Base-by-base conservation (phyloP, 2,329 filamentous ascomycete species). In the Aureobasidium sp. region DNA sequence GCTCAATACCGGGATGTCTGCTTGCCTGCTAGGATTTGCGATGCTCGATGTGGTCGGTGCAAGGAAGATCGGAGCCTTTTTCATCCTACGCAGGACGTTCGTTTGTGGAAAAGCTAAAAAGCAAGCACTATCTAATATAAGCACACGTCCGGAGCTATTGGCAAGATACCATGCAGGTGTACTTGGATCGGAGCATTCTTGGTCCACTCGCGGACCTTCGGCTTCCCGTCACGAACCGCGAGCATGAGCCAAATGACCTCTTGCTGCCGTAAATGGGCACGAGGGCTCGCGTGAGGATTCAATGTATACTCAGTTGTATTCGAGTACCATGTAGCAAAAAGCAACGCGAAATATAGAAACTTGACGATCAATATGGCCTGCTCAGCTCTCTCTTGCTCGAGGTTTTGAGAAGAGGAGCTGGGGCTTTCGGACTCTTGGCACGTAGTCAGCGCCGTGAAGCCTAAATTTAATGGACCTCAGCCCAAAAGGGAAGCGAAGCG, bases 91-190 rank as follows among this genome's bases (percentile, higher is more conserved):
- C 20, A 20, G 20, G 24, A 47, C 20, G 27, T 20, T 50, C 47
- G 13, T 29, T 13, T 39, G 39, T 20, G 13, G 39, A 29, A 59
- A 44, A 26, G 39, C 13, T 27, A 57, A 57, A 41, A 55, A 52
- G 34, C 20, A 52, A 43, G 53, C 53, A 43, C 43, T 29, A 26
- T 44, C 52, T 55, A 57, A 46, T 46, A 57, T 57, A 57, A 57
- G 53, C 53, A 57, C 55, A 48, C 24, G 41, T 59, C 55, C 55
- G 55, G 37, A 59, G 43, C 55, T 59, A 59, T 59, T 59, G 55
- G 55, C 55, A 59, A 59, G 36, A 5, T 24, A 41, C 37, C 55
- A 59, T 59, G 55, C 55, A 59, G 52, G 27, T 24, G 39, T 29
- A 55, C n/a, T n/a, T 13, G 26, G 27, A 39, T 32, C 55, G 55